Percentiles rank a stretch among this genome's conserved stretches.
Evolutionary conservation across 441 rosid genomes (phyloP).

Genomic region (Viola pubescens): DNA sequence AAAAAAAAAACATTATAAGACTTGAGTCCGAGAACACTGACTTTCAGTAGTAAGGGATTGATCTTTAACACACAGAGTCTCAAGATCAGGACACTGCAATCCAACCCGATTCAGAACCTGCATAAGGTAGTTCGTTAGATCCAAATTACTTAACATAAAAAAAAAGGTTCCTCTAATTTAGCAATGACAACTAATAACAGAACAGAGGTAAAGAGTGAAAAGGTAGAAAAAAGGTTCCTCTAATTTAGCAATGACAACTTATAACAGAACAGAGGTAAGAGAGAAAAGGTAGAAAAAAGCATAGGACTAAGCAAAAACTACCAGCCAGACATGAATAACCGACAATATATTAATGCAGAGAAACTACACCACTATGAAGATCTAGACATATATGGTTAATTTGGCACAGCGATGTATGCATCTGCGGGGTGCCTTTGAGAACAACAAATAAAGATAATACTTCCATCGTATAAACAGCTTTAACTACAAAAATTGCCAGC

Average conservation of each 20-base stretch:
- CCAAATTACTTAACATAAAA: not conserved
- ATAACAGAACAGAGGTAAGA: not conserved
- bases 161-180: not conserved
- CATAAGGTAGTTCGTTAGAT: conserved; percentile 8
- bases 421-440: not conserved
- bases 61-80: conserved; percentile 63
- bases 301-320: too few relatives aligned
- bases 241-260: not conserved
- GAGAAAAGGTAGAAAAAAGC: not conserved
- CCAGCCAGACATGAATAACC: too few relatives aligned
- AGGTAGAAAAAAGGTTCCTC: not conserved
- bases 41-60: conserved; percentile 69
- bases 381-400: not conserved
- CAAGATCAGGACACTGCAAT: conserved; percentile 77
- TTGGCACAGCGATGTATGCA: not conserved
- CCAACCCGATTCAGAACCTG: conserved; percentile 57
- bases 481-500: not conserved
- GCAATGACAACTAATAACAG: not conserved
- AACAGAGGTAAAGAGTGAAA: not conserved
- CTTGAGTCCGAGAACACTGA: conserved; percentile 32
- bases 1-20: not conserved
- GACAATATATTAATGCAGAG: not conserved
- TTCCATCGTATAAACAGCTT: not conserved
- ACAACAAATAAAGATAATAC: not conserved
- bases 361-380: not conserved